Percentiles rank a stretch among this genome's conserved stretches.
These are phyloP conservation scores for Ilyonectria sp. DNA, from an alignment of 2,329 filamentous ascomycete species.

Conservation along the genomic window DNA sequence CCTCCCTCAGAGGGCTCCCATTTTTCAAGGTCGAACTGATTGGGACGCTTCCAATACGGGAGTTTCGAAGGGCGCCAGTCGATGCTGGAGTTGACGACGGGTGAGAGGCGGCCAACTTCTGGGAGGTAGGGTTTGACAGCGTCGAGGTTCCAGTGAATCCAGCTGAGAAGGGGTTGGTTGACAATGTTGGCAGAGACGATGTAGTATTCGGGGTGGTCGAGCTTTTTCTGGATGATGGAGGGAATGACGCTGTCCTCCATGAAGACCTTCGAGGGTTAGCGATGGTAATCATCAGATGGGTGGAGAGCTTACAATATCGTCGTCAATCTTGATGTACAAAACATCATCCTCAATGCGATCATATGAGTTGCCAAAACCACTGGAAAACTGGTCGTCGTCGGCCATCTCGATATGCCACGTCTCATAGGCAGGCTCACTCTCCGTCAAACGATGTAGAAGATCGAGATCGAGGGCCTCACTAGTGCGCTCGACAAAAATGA, in stretches of 20 bases:
- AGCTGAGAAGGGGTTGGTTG: conserved; percentile 68
- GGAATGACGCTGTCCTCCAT: conserved; percentile 62
- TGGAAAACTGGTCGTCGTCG: conserved; percentile 47
- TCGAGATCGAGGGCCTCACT: conserved; percentile 56
- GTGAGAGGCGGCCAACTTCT: conserved; percentile 53
- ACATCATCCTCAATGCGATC: conserved; percentile 63
- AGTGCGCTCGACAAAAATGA: conserved; percentile 62
- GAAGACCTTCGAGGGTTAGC: conserved; percentile 49
- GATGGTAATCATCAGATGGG: neutral
- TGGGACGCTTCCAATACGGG: conserved; percentile 52
- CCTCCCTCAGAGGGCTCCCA: conserved; percentile 55
- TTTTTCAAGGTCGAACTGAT: conserved; percentile 49
- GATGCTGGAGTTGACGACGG: conserved; percentile 42
- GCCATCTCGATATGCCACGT: conserved; percentile 54
- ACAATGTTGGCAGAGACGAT: conserved; percentile 70
- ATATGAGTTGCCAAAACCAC: conserved; percentile 58
- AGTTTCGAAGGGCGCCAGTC: conserved; percentile 58
- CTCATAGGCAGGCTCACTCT: conserved; percentile 56
- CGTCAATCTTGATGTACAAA: conserved; percentile 57
- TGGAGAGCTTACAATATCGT: conserved; percentile 54
- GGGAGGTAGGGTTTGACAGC: conserved; percentile 69
- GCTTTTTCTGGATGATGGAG: conserved; percentile 66
- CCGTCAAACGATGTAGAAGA: conserved; percentile 57
- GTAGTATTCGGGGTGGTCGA: conserved; percentile 65
- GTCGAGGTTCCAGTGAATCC: conserved; percentile 68